phyloP scores from a whole-genome alignment of 2,329 filamentous ascomycete genomes.

The Sporothrix protearum region DNA sequence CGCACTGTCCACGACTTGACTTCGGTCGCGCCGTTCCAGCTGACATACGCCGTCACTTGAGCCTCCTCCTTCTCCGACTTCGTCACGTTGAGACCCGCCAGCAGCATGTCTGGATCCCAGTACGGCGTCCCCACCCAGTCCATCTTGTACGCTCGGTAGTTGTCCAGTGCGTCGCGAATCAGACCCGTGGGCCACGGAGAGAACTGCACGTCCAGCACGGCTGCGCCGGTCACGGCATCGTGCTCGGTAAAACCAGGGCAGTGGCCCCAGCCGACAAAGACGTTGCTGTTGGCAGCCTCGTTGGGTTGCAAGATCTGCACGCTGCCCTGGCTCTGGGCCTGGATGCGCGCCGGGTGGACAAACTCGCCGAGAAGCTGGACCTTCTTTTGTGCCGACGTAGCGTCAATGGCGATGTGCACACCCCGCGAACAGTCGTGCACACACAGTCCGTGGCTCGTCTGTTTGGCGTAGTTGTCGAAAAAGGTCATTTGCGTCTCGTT shows the following conservation, averaged over 20 bases:
- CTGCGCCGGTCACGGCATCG: slow-evolving; percentile 41
- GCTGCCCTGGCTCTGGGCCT: slow-evolving; percentile 38
- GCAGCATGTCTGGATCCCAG: slow-evolving; percentile 36
- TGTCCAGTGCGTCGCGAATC: slow-evolving; percentile 37
- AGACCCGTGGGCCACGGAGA: slow-evolving; percentile 17
- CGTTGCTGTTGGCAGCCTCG: slow-evolving; percentile 39
- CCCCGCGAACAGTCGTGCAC: slow-evolving; percentile 40
- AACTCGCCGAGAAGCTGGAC: slow-evolving; percentile 46
- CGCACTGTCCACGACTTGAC: slow-evolving; percentile 27
- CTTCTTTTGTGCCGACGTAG: slow-evolving; percentile 38
- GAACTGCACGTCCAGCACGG: slow-evolving; percentile 51
- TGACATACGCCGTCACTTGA: slow-evolving; percentile 36
- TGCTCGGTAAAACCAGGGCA: slow-evolving; percentile 48
- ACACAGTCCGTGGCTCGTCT: slow-evolving; percentile 35
- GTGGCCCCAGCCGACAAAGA: slow-evolving; percentile 56
- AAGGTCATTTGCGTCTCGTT: slow-evolving; percentile 43
- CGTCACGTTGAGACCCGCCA: slow-evolving; percentile 27
- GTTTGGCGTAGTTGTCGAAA: slow-evolving; percentile 50
- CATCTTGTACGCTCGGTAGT: slow-evolving; percentile 54
- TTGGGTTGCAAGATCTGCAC: slow-evolving; percentile 50
- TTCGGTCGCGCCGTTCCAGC: slow-evolving; percentile 47
- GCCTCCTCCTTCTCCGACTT: not conserved
- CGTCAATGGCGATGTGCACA: slow-evolving; percentile 44
- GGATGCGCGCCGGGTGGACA: slow-evolving; percentile 39
- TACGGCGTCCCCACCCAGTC: slow-evolving; percentile 48